A percentile compares a stretch with the other conserved stretches of the same genome.
Conservation (phyloP, 2,329 filamentous ascomycete species). For the Corinectria fuckeliana region DNA sequence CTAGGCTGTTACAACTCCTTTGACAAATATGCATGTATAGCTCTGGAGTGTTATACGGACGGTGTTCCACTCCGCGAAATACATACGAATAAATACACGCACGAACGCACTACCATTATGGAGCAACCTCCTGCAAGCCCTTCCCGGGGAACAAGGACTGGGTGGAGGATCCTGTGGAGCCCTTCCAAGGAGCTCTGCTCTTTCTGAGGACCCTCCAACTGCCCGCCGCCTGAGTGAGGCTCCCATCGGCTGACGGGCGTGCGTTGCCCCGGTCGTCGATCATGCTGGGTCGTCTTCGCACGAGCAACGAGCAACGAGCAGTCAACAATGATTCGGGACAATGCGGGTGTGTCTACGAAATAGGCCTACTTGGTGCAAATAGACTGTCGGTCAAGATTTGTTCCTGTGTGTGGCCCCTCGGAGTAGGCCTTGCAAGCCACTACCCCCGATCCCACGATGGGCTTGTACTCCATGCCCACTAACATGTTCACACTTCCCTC, state of each 20-base stretch:
- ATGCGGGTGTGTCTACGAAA: too few species aligned
- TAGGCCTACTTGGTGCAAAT: too few species aligned
- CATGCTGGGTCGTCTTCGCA: constrained; percentile 7
- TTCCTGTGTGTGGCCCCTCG: too few species aligned
- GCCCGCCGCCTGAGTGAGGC: not conserved
- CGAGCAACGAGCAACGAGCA: not conserved
- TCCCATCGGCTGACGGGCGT: constrained; percentile 2
- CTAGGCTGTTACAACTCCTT: not conserved
- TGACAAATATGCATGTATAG: not conserved
- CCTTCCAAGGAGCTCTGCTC: constrained; percentile 21
- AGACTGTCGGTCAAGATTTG: too few species aligned
- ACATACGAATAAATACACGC: not conserved
- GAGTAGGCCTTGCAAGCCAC: not conserved
- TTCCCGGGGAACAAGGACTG: constrained; percentile 34
- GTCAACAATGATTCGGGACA: not conserved
- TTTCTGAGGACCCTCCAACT: constrained; percentile 18
- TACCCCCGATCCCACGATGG: not conserved
- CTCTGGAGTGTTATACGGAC: not conserved
- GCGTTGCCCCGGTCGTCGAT: constrained; percentile 18
- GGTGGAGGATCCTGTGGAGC: constrained; percentile 33
- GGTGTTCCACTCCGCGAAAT: not conserved
- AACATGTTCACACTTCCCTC: constrained; percentile 17
- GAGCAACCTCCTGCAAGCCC: constrained; percentile 28
- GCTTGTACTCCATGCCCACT: not conserved
- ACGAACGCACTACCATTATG: constrained; percentile 9